Evolutionary conservation across 202 grass and related monocot genomes (phyloP), one percentile per base, ranked within the genome.

Genomic region (Brachypodium distachyon): DNA sequence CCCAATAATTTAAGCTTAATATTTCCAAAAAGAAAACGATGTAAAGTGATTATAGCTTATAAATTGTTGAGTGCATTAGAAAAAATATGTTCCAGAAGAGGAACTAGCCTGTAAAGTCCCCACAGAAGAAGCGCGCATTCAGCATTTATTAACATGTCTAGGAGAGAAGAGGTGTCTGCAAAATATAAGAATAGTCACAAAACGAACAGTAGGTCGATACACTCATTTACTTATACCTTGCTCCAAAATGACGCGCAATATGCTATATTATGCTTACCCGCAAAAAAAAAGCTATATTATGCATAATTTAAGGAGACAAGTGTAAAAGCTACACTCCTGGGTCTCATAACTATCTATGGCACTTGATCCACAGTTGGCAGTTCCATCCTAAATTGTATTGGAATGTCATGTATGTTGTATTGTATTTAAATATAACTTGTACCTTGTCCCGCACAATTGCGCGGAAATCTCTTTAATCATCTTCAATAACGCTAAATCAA

Each of bases 141-240:
- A 18, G 89, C 87, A 90, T 99, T 95, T 74, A 99, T 70, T 78
- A 99, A 71, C 61, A 90, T 90, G 79, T 98, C 96, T 76, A 92
- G 77, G 39, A 95, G 77, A 70, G 91, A 90, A 70, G 91, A 84
- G 71, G 91, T 82, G 16, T 79, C 92, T 99, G 89, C 65, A 89
- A 95, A 62, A 87, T 44, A 66, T 80, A 66, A 53, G 8, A 28
- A 27, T 26, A 37, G 63, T 85, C 66, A 80, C 7, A 77, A 33
- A 73, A 70, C 22, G 13, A 57, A n/a, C 72, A 60, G 34, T 83
- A 71, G 47, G 12, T 53, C 26, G 12, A 62, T 21, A 41, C 36
- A 80, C 17, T 48, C 2, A 69, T 39, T 76, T 70, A 38, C 17
- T 27, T 50, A 54, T 28, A 46, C 33, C 3, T 34, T 76, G 27